Evolutionary conservation across 495 filamentous ascomycete species (phyloP).

Genomic region (Neurospora sp.): DNA sequence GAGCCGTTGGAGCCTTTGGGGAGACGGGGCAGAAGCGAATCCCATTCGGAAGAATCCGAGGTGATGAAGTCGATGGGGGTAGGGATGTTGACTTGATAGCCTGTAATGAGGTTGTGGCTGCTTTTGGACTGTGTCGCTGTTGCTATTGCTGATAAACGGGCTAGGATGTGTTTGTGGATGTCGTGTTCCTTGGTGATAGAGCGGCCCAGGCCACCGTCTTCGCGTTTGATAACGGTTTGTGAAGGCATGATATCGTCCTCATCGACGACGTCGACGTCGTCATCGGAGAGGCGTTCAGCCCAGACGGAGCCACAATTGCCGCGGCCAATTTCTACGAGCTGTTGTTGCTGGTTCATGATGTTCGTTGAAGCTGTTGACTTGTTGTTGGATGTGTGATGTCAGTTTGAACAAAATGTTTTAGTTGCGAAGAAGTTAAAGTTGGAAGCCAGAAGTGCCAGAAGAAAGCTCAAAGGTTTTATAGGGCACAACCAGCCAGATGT

Average conservation of each 20-base stretch:
- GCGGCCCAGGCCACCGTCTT: constrained; percentile 1
- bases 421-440: background rate
- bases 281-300: background rate
- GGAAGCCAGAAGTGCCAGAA: no score
- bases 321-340: background rate
- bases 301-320: constrained; percentile 11
- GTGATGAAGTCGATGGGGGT: background rate
- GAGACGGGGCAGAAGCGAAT: constrained; percentile 7
- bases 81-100: constrained; percentile 7
- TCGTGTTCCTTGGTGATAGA: constrained; percentile 4
- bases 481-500: no score
- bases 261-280: constrained; percentile 3
- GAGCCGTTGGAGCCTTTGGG: constrained; percentile 2
- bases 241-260: background rate
- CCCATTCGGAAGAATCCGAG: background rate
- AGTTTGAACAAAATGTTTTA: background rate
- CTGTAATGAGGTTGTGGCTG: background rate
- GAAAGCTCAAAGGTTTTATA: no score
- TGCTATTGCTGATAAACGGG: background rate
- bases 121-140: background rate
- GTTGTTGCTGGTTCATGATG: background rate
- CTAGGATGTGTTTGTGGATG: constrained; percentile 7
- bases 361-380: no score
- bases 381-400: background rate
- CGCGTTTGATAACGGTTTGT: constrained; percentile 7